A percentile compares a stretch with the other conserved stretches of the same genome.
These are phyloP conservation scores for Polytolypa hystricis DNA, from an alignment of 2,329 filamentous ascomycete genomes.

Conservation along the genomic window DNA sequence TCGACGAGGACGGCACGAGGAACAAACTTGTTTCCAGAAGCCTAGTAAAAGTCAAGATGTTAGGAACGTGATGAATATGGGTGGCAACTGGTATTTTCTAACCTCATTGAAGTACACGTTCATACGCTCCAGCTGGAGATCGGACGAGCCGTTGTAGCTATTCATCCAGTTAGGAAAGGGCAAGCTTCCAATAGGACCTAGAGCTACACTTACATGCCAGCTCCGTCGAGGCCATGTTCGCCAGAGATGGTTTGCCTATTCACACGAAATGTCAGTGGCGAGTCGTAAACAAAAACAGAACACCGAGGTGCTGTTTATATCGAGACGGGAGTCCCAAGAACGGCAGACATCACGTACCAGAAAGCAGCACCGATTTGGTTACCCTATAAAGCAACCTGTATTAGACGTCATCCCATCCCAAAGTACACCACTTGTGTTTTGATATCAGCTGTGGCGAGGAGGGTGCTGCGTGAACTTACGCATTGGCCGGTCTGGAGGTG, in stretches of 20 bases:
- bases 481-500: constrained; percentile 99
- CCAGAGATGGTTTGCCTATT: constrained; percentile 68
- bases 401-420: too few relatives aligned
- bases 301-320: neutral
- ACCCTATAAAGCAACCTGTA: constrained; percentile 60
- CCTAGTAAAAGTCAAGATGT: constrained; percentile 54
- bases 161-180: constrained; percentile 18
- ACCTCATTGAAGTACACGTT: constrained; percentile 99
- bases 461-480: constrained; percentile 48
- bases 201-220: constrained; percentile 68
- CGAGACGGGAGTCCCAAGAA: neutral
- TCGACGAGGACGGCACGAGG: constrained; percentile 98
- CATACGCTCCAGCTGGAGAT: constrained; percentile 99
- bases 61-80: neutral
- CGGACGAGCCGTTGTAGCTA: constrained; percentile 94
- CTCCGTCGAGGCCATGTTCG: constrained; percentile 94
- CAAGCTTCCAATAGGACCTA: neutral
- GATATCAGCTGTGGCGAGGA: too few relatives aligned
- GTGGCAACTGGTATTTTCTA: constrained; percentile 24
- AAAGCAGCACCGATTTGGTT: constrained; percentile 99
- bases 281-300: constrained; percentile 6
- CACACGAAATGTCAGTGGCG: constrained; percentile 28
- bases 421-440: too few relatives aligned
- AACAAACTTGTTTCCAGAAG: constrained; percentile 96
- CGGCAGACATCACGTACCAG: constrained; percentile 52